These are phyloP conservation scores for Didymosphaeria variabile DNA, from an alignment of 2,329 filamentous ascomycete genomes.

Conservation along the genomic window DNA sequence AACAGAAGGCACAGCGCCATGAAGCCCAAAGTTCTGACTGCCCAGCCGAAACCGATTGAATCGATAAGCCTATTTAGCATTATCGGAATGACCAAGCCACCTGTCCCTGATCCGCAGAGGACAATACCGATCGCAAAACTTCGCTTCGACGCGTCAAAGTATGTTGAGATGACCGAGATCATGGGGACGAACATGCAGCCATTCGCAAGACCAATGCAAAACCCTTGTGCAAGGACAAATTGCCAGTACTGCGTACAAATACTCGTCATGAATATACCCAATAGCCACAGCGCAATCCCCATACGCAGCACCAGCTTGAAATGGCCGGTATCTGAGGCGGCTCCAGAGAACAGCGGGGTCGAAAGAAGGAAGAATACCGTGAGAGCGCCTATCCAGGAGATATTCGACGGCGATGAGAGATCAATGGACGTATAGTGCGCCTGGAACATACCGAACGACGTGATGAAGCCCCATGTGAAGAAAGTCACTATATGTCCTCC, in stretches of 20 bases:
- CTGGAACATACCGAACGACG: conserved; percentile 44
- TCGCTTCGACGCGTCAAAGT: conserved; percentile 41
- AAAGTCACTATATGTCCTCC: conserved; percentile 52
- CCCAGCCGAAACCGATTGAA: conserved; percentile 67
- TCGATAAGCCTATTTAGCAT: conserved; percentile 64
- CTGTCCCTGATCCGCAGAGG: conserved; percentile 52
- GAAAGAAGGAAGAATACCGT: conserved; percentile 43
- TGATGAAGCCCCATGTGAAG: conserved; percentile 50
- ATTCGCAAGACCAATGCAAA: conserved; percentile 45
- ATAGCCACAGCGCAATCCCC: conserved; percentile 35
- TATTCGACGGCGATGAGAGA: conserved; percentile 26
- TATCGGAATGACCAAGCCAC: conserved; percentile 58
- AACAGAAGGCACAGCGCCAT: conserved; percentile 63
- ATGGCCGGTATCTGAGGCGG: conserved; percentile 39
- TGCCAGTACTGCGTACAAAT: conserved; percentile 30
- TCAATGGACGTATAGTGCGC: conserved; percentile 37
- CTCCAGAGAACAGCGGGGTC: conserved; percentile 37
- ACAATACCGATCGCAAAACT: conserved; percentile 57
- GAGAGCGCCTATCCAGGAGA: conserved; percentile 49
- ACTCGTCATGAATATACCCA: conserved; percentile 32
- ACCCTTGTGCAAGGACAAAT: conserved; percentile 45
- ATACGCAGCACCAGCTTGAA: conserved; percentile 36
- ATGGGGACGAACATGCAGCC: conserved; percentile 63
- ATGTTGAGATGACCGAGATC: conserved; percentile 60
- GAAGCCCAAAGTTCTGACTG: conserved; percentile 55